phyloP scores from a whole-genome alignment of 2,329 filamentous ascomycete genomes.

The Neonectria ditissima region DNA sequence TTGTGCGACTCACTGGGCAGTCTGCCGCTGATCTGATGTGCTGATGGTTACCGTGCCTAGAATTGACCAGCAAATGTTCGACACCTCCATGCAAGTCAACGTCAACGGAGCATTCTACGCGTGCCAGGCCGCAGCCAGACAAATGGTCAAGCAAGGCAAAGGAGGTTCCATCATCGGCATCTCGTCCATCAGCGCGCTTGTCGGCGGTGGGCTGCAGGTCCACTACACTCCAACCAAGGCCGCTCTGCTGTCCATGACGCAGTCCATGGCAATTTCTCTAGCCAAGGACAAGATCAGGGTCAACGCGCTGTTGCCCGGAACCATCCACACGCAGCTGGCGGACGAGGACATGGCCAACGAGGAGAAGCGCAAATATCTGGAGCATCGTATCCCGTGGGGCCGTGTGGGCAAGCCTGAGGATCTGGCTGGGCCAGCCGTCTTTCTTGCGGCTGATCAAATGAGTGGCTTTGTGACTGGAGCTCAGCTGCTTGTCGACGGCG shows the following conservation, averaged over 20 bases:
- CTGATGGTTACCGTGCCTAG: no score
- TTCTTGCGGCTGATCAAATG: conserved; percentile 74
- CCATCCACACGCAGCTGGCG: conserved; percentile 82
- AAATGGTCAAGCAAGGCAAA: conserved; percentile 66
- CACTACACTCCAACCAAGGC: conserved; percentile 90
- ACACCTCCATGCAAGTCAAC: conserved; percentile 20
- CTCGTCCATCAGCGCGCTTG: conserved; percentile 75
- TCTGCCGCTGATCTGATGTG: no score
- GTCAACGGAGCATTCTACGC: conserved; percentile 83
- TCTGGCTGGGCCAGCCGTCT: conserved; percentile 78
- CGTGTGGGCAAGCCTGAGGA: conserved; percentile 71
- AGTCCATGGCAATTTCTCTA: conserved; percentile 68
- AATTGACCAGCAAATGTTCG: conserved; percentile 19
- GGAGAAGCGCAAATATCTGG: conserved; percentile 78
- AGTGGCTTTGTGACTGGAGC: conserved; percentile 76
- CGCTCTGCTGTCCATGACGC: conserved; percentile 75
- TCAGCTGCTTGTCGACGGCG: conserved; percentile 79
- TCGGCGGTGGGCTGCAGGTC: conserved; percentile 78
- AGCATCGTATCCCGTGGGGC: conserved; percentile 79
- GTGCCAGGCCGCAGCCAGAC: conserved; percentile 81
- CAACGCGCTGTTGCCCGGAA: conserved; percentile 82
- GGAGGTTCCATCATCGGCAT: conserved; percentile 82
- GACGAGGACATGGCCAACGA: conserved; percentile 79
- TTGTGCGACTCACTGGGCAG: no score
- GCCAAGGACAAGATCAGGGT: conserved; percentile 79